Evolutionary conservation across 148 eudicot species (phyloP).

Genomic region (Rhododendron griersonianum): DNA sequence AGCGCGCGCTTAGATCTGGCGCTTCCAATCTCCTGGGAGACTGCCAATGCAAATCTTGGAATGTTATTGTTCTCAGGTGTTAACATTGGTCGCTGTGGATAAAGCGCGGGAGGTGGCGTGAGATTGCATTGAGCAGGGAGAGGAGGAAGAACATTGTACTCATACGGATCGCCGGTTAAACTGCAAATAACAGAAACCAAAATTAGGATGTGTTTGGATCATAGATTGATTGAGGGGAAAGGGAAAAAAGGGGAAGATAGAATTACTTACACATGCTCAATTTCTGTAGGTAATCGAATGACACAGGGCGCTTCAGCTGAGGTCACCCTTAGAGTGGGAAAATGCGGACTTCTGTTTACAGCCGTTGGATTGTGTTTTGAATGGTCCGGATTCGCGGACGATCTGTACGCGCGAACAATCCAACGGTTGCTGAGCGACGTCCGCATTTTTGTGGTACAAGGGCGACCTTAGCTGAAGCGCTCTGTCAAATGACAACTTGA

Average conservation of each 20-base stretch:
- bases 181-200: conserved; percentile 30
- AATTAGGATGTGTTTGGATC: background rate
- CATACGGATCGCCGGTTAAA: conserved; percentile 50
- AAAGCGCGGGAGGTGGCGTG: conserved; percentile 85
- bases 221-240: background rate
- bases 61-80: conserved; percentile 60
- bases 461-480: too few relatives aligned
- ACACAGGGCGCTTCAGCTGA: too few relatives aligned
- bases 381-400: too few relatives aligned
- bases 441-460: too few relatives aligned
- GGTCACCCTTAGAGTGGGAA: too few relatives aligned
- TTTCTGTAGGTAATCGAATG: too few relatives aligned
- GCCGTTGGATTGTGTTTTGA: too few relatives aligned
- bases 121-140: conserved; percentile 83
- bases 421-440: too few relatives aligned
- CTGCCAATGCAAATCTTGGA: conserved; percentile 50
- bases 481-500: too few relatives aligned
- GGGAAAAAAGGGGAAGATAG: background rate
- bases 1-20: conserved; percentile 69
- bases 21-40: conserved; percentile 48
- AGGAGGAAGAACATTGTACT: conserved; percentile 72
- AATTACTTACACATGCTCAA: background rate
- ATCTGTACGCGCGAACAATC: too few relatives aligned
- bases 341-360: too few relatives aligned
- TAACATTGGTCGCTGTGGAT: conserved; percentile 81